Conservation (phyloP, 2,329 filamentous ascomycete genomes). For the Diaporthe citri region DNA sequence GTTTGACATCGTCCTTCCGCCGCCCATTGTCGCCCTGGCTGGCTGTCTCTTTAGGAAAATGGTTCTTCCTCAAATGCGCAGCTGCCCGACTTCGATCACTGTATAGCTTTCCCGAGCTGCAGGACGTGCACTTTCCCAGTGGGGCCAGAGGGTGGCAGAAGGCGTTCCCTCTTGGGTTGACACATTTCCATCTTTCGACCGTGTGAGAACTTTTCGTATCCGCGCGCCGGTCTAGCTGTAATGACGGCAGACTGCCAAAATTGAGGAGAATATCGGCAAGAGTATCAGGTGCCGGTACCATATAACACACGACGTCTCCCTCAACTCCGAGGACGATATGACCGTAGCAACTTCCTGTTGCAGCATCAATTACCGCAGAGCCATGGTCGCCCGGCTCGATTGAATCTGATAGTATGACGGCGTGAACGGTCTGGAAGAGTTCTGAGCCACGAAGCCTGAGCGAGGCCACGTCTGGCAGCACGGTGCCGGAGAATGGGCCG, state of each 20-base stretch:
- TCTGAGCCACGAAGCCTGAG: neutral
- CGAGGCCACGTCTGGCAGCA: neutral
- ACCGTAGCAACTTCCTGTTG: neutral
- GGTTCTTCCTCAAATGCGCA: neutral
- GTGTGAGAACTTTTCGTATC: neutral
- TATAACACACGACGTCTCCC: neutral
- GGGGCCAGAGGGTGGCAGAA: neutral
- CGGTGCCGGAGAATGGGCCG: neutral
- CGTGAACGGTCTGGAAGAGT: neutral
- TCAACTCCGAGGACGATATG: neutral
- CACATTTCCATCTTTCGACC: constrained; percentile 13
- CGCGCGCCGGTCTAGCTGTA: neutral
- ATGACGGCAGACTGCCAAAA: neutral
- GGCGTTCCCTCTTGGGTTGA: neutral
- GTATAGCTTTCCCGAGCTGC: constrained; percentile 9
- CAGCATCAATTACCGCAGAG: neutral
- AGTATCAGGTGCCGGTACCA: neutral
- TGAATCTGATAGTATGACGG: neutral
- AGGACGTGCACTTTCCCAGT: neutral
- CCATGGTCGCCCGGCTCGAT: neutral
- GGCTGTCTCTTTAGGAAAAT: neutral
- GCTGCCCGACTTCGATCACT: neutral
- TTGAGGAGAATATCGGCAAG: neutral
- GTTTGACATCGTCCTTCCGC: neutral
- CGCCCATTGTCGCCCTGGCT: neutral